Evolutionary conservation across 768 basidiomycete species (phyloP).

Genomic region (Strobilomyces dryophilus): DNA sequence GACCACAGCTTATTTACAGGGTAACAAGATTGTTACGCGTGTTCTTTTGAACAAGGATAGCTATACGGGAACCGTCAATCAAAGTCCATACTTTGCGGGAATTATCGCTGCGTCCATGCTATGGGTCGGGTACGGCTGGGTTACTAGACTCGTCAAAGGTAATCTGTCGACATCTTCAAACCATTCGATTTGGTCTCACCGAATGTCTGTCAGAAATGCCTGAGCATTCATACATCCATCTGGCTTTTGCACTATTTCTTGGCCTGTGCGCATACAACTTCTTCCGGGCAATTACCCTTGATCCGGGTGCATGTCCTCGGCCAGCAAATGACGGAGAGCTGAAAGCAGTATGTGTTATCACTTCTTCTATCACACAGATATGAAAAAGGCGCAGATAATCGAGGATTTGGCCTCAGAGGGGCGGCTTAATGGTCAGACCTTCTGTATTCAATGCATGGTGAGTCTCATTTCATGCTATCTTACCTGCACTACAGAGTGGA

Average conservation of each 20-base stretch:
- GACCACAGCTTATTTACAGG: slow-evolving; percentile 8
- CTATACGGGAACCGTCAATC: slow-evolving; percentile 78
- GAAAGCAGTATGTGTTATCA: slow-evolving; percentile 60
- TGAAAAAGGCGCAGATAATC: slow-evolving; percentile 55
- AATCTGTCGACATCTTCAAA: slow-evolving; percentile 20
- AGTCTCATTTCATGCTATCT: slow-evolving; percentile 14
- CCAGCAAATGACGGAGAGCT: slow-evolving; percentile 81
- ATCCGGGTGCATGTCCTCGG: slow-evolving; percentile 84
- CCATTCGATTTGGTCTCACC: neutral
- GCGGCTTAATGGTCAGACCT: slow-evolving; percentile 90
- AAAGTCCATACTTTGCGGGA: slow-evolving; percentile 90
- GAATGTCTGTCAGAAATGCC: slow-evolving; percentile 55
- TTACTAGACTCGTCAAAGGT: slow-evolving; percentile 72
- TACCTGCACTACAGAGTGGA: neutral
- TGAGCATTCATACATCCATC: slow-evolving; percentile 68
- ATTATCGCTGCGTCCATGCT: slow-evolving; percentile 83
- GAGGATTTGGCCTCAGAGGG: slow-evolving; percentile 89
- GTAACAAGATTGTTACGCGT: slow-evolving; percentile 70
- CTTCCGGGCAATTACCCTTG: slow-evolving; percentile 83
- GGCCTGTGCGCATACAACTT: slow-evolving; percentile 84
- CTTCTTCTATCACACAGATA: neutral
- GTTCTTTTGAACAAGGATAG: slow-evolving; percentile 79
- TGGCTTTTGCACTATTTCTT: slow-evolving; percentile 68
- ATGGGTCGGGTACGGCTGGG: slow-evolving; percentile 86
- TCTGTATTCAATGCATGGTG: slow-evolving; percentile 95